Evolutionary conservation across 495 filamentous ascomycete species (phyloP).

Genomic region (Penicillium flavigenum): DNA sequence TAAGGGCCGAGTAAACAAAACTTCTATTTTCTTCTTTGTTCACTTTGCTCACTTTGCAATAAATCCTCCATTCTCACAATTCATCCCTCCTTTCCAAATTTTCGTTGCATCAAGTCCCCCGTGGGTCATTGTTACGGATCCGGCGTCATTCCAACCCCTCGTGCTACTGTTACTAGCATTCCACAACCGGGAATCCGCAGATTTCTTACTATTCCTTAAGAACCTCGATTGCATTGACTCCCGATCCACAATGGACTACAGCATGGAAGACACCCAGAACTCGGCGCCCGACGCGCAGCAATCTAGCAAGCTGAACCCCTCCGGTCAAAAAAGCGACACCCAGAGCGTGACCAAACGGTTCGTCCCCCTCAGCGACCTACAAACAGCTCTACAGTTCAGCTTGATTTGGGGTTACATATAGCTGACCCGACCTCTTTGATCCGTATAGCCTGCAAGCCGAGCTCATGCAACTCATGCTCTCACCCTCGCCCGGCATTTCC

Average conservation of each 20-base stretch:
- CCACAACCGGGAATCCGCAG: constrained; percentile 22
- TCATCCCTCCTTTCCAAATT: constrained; percentile 9
- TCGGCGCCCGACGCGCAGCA: constrained; percentile 61
- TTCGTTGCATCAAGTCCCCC: constrained; percentile 13
- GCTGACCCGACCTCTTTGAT: constrained; percentile 11
- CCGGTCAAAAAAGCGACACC: constrained; percentile 56
- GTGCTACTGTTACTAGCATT: constrained; percentile 34
- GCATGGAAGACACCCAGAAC: constrained; percentile 71
- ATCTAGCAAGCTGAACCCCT: constrained; percentile 57
- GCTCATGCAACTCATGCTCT: constrained; percentile 96
- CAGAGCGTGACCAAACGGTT: constrained; percentile 82
- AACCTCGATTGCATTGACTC: constrained; percentile 4
- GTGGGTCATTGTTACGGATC: constrained; percentile 39
- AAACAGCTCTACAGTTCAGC: neutral
- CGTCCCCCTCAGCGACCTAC: constrained; percentile 14
- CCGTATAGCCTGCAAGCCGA: constrained; percentile 82
- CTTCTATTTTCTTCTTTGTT: neutral
- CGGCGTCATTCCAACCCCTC: constrained; percentile 46
- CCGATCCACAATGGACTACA: constrained; percentile 56
- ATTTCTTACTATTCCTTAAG: constrained; percentile 10
- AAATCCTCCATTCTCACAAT: neutral
- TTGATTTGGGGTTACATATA: neutral
- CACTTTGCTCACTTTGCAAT: neutral
- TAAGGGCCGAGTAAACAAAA: constrained; percentile 9
- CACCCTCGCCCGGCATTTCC: constrained; percentile 86